phyloP scores from a whole-genome alignment of 73 alveolate species.

The Loxodes magnus region DNA sequence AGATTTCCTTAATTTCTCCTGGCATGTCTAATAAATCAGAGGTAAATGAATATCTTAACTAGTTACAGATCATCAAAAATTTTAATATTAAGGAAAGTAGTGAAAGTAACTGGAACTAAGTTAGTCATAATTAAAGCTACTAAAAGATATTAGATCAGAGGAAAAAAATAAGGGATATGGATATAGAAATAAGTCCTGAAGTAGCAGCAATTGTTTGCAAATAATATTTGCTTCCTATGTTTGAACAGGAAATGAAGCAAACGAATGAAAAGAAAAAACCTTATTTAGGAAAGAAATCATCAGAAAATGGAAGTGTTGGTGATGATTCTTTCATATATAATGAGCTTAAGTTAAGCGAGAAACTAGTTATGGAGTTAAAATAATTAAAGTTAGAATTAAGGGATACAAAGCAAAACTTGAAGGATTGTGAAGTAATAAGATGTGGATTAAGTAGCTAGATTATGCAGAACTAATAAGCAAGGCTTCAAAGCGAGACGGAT shows the following conservation, averaged over 20 bases:
- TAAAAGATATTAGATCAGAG: too few species aligned
- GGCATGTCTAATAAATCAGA: too few species aligned
- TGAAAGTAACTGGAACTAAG: too few species aligned
- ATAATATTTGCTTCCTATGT: conserved; percentile 36
- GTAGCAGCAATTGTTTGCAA: conserved; percentile 31
- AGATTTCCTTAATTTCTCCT: too few species aligned
- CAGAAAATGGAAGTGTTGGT: conserved; percentile 1
- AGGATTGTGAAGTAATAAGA: too few species aligned
- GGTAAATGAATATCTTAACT: too few species aligned
- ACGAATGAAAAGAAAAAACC: conserved; percentile 1
- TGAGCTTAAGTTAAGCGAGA: conserved; percentile 38
- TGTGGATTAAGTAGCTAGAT: too few species aligned
- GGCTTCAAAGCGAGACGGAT: not conserved
- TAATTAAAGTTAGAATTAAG: too few species aligned
- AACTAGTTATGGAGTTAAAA: conserved; percentile 11
- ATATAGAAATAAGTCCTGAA: conserved; percentile 24
- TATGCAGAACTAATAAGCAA: conserved; percentile 1
- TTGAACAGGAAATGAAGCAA: conserved; percentile 17
- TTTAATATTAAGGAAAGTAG: too few species aligned
- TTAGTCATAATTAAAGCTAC: too few species aligned
- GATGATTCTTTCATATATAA: conserved; percentile 40
- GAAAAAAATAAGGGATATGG: conserved; percentile 3
- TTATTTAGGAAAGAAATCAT: conserved; percentile 1
- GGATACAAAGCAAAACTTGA: too few species aligned
- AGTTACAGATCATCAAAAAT: too few species aligned